A percentile compares a stretch with the other conserved stretches of the same genome.
These are phyloP conservation scores for Apodospora peruviana DNA, from an alignment of 495 filamentous ascomycete species.

Conservation along the genomic window DNA sequence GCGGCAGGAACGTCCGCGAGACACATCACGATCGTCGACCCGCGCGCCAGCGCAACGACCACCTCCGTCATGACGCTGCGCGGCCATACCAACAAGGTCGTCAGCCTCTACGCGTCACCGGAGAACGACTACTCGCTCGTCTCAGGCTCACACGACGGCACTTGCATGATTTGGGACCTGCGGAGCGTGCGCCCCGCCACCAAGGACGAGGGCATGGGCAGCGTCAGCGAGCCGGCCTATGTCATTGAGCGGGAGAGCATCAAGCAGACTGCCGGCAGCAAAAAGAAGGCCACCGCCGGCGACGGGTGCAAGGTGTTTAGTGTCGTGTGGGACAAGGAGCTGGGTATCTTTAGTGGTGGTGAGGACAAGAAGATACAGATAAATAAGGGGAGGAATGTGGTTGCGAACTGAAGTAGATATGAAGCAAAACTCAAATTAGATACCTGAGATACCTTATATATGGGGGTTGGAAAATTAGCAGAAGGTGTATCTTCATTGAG, in stretches of 20 bases:
- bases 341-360: slow-evolving; percentile 86
- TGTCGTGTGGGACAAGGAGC: slow-evolving; percentile 74
- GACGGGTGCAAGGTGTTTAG: slow-evolving; percentile 88
- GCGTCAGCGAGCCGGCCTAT: slow-evolving; percentile 76
- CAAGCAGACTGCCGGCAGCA: slow-evolving; percentile 55
- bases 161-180: slow-evolving; percentile 88
- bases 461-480: too few relatives aligned
- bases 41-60: slow-evolving; percentile 63
- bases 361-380: slow-evolving; percentile 93
- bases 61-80: slow-evolving; percentile 81
- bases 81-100: slow-evolving; percentile 82
- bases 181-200: slow-evolving; percentile 63
- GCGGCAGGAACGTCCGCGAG: slow-evolving; percentile 82
- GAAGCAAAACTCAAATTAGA: too few relatives aligned
- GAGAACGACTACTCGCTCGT: slow-evolving; percentile 74
- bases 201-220: slow-evolving; percentile 50
- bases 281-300: slow-evolving; percentile 52
- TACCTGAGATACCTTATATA: too few relatives aligned
- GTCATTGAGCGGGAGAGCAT: slow-evolving; percentile 70
- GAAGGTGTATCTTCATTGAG: too few relatives aligned
- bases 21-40: slow-evolving; percentile 85
- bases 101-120: slow-evolving; percentile 62
- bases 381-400: slow-evolving; percentile 60
- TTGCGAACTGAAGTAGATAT: too few relatives aligned
- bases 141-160: slow-evolving; percentile 82